A percentile compares a stretch with the other conserved stretches of the same genome.
phyloP scores from a whole-genome alignment of 768 basidiomycete genomes.

The Pleurotus giganteus region DNA sequence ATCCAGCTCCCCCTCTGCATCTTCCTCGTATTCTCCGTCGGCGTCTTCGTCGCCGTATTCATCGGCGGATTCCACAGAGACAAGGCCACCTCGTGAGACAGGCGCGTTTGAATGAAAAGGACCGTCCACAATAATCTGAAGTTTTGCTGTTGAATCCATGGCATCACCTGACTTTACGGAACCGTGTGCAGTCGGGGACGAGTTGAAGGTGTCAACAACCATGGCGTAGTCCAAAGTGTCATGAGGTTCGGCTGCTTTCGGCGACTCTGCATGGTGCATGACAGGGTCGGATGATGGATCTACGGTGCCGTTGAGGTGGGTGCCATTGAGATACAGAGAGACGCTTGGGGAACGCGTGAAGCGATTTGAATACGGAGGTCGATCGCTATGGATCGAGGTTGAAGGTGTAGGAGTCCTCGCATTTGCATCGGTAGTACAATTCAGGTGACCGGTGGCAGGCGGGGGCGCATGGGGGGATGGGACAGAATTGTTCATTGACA shows the following conservation, averaged over 20 bases:
- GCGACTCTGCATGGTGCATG: neutral
- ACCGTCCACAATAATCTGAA: neutral
- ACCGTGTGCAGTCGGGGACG: neutral
- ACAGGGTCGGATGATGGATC: neutral
- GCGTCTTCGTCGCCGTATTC: constrained; percentile 39
- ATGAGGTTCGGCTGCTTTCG: neutral
- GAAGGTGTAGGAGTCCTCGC: neutral
- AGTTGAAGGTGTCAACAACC: neutral
- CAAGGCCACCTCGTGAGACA: too few relatives aligned
- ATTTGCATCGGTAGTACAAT: neutral
- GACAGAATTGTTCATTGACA: neutral
- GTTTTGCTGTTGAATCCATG: neutral
- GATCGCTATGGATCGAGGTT: neutral
- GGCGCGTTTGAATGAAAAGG: neutral
- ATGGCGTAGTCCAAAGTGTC: neutral
- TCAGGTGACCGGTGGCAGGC: neutral
- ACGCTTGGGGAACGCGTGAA: neutral
- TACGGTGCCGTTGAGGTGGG: neutral
- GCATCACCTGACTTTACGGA: neutral
- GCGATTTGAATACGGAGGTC: neutral
- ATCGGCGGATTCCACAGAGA: constrained; percentile 29
- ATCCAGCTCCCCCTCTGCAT: constrained; percentile 39
- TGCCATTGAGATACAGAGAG: neutral
- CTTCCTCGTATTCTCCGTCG: constrained; percentile 40
- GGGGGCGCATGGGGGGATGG: neutral